phyloP scores from a whole-genome alignment of 2,329 filamentous ascomycete genomes.

The Rhynchosporium secalis region DNA sequence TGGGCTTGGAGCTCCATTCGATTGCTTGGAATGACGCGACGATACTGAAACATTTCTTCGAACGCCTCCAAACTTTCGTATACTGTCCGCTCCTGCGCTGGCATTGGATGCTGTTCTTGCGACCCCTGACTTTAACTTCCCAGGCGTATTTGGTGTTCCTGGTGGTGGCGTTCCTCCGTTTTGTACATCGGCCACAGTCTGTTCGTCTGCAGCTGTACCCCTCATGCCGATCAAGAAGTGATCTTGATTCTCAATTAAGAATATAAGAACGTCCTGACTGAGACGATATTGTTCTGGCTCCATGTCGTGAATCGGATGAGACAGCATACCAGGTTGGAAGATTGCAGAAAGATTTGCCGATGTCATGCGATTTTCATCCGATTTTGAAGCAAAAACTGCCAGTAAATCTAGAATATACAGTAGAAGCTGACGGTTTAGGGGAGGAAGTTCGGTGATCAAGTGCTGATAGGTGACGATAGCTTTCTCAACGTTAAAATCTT shows the following conservation, averaged over 20 bases:
- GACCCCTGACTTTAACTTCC: slow-evolving; percentile 58
- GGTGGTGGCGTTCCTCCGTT: slow-evolving; percentile 65
- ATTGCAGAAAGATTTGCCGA: slow-evolving; percentile 93
- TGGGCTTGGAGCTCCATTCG: slow-evolving; percentile 70
- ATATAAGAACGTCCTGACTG: slow-evolving; percentile 96
- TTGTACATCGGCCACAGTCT: slow-evolving; percentile 62
- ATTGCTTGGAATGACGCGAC: slow-evolving; percentile 79
- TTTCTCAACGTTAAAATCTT: slow-evolving; percentile 69
- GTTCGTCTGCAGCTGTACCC: slow-evolving; percentile 92
- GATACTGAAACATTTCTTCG: slow-evolving; percentile 90
- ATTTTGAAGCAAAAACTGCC: slow-evolving; percentile 95
- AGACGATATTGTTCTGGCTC: slow-evolving; percentile 89
- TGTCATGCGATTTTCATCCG: slow-evolving; percentile 95
- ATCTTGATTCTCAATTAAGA: slow-evolving; percentile 97
- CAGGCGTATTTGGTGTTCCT: slow-evolving; percentile 50
- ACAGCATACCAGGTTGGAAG: slow-evolving; percentile 95
- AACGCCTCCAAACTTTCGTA: slow-evolving; percentile 76
- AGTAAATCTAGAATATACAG: slow-evolving; percentile 95
- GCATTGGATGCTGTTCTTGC: slow-evolving; percentile 81
- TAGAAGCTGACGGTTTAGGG: slow-evolving; percentile 87
- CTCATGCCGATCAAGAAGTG: slow-evolving; percentile 98
- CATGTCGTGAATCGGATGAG: slow-evolving; percentile 94
- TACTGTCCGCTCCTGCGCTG: slow-evolving; percentile 84
- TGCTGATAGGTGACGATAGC: slow-evolving; percentile 84
- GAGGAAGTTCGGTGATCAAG: slow-evolving; percentile 89